Base-by-base conservation (phyloP, 78 protist species). In the Goniomonas avonlea region DNA sequence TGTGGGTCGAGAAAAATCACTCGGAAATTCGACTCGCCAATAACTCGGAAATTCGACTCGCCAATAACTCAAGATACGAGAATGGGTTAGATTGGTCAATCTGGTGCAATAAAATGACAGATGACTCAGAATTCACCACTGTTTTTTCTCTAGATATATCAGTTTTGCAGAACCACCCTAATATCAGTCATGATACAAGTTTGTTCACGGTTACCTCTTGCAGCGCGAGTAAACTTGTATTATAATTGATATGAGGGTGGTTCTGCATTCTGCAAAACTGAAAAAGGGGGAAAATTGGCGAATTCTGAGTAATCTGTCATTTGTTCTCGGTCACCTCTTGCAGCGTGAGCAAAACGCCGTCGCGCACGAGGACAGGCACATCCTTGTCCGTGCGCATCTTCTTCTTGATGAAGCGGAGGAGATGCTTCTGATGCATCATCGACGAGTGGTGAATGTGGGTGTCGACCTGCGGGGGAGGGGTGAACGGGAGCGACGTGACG, bases 371-470 rank as follows among this genome's bases (percentile, higher is more conserved):
- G 69, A 89, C 87, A 40, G 47, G n/a, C n/a, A n/a, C n/a, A n/a
- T n/a, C n/a, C n/a, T n/a, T n/a, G n/a, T n/a, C 27, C 25, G 55
- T 69, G 38, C 60, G 83, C 43, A 89, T 45, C 80, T 88, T 92
- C 61, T 61, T 34, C 79, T 92, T 91, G 74, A 97, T 97, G 85
- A 95, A 97, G 41, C 91, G 89, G 43, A 96, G 83, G 32, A 97
- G 80, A 66, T 95, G 97, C 83, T 90, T 89, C 71, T 89, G 92
- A 79, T 85, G 94, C 97, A 96, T 94, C 34, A 90, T 83, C 11
- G 96, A 82, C 15, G 93, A 68, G 37, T 85, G 91, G 71, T 94
- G 99, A n/a, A 96, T 88, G 83, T 94, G 96, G 27, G 97, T 94
- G 86, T 96, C 98, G 29, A 96, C 98, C 81, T 82, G 73, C 53